Percentiles rank a stretch among this genome's conserved stretches.
Conservation (phyloP, 179 eudicot species). For the Gypsophila paniculata region DNA sequence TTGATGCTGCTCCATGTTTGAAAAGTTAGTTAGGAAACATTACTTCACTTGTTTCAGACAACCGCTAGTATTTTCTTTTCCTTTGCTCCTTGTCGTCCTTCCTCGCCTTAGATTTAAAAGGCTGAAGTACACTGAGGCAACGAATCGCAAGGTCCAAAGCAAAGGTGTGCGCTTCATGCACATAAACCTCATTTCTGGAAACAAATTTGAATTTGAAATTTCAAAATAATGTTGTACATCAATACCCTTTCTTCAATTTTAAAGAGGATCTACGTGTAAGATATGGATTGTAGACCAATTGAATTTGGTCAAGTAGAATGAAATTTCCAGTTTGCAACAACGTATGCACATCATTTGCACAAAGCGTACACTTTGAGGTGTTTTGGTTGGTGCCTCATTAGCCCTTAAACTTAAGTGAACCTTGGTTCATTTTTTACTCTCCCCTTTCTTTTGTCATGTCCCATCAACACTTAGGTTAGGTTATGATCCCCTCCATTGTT, state of each 20-base stretch:
- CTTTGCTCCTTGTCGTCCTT: not conserved
- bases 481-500: too few relatives aligned
- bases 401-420: too few relatives aligned
- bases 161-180: too few relatives aligned
- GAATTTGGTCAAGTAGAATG: not conserved
- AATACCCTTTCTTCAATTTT: not conserved
- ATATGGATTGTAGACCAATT: not conserved
- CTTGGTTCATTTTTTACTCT: too few relatives aligned
- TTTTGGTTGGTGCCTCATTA: too few relatives aligned
- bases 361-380: too few relatives aligned
- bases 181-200: not conserved
- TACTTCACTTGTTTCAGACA: not conserved
- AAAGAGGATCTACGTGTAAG: not conserved
- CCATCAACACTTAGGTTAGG: too few relatives aligned
- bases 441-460: too few relatives aligned
- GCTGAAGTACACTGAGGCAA: not conserved
- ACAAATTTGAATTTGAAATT: not conserved
- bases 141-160: too few relatives aligned
- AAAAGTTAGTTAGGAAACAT: not conserved
- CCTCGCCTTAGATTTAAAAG: not conserved
- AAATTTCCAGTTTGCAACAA: too few relatives aligned
- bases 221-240: not conserved
- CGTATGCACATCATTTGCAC: too few relatives aligned
- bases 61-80: not conserved
- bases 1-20: not conserved